Evolutionary conservation across 495 filamentous ascomycete species (phyloP).

Genomic region (Immersiella caudata): DNA sequence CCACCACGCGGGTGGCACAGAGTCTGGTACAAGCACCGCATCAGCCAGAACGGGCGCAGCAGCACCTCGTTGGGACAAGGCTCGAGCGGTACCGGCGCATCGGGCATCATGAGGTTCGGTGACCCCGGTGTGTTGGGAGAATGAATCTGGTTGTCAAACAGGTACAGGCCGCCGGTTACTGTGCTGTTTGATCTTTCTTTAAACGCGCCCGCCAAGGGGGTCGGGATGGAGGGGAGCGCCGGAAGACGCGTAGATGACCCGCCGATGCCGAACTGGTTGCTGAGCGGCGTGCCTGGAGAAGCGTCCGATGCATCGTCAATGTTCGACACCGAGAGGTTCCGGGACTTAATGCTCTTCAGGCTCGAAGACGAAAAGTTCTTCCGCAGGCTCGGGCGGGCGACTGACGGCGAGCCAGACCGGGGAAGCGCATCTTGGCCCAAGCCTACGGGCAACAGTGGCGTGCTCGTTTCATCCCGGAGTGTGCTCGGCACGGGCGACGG

Average conservation of each 20-base stretch:
- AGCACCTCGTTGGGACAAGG: constrained; percentile 87
- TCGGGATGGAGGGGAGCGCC: constrained; percentile 67
- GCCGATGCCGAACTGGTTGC: constrained; percentile 60
- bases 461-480: constrained; percentile 28
- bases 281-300: constrained; percentile 76
- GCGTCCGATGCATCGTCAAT: constrained; percentile 65
- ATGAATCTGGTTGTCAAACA: constrained; percentile 86
- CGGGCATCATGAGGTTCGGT: constrained; percentile 57
- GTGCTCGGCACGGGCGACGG: constrained; percentile 38
- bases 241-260: constrained; percentile 42
- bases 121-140: constrained; percentile 68
- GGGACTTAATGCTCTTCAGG: constrained; percentile 67
- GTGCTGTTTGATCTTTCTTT: constrained; percentile 51
- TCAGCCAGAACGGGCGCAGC: constrained; percentile 93
- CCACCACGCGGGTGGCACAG: constrained; percentile 88
- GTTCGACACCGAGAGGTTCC: constrained; percentile 75
- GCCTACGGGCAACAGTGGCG: constrained; percentile 37
- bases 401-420: constrained; percentile 45
- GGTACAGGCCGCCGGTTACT: constrained; percentile 68
- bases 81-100: constrained; percentile 76
- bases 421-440: constrained; percentile 36
- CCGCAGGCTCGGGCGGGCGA: constrained; percentile 56
- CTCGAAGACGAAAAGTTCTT: constrained; percentile 83
- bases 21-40: constrained; percentile 90
- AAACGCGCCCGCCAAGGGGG: constrained; percentile 64